Base-by-base conservation (phyloP, 805 yeast species). In the Wickerhamiella sorbophila region DNA sequence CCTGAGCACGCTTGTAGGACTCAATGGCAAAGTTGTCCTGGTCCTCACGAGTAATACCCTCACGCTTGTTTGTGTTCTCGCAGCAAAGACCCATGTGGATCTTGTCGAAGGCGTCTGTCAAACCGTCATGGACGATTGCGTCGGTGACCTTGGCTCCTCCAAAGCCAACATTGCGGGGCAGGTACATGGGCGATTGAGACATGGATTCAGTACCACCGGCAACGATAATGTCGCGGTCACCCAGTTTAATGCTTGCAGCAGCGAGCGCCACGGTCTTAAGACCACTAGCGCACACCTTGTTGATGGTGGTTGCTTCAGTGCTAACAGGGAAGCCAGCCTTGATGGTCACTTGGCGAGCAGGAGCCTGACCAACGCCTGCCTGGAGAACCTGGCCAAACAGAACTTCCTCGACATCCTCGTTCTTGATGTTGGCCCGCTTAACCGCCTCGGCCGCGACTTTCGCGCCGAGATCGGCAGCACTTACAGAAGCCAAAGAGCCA, bases 171-270 rank as follows among this genome's bases (percentile, higher is more conserved):
- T 84, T 86, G 45, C 79, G 63, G 44, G 88, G 86, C 43, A 81
- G 58, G 58, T 87, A 87, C 71, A 82, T 86, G 43, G 97, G 97
- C 27, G 87, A 71, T 60, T 87, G 86, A 41, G 95, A 72, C 97
- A 87, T 87, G 38, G 94, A 81, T 66, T 87, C 97, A 53, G 91
- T 85, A 59, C 97, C 97, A 52, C 97, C 97, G 24, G 87, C 88
- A 51, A 87, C 77, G 29, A 88, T 83, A 42, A 87, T 75, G 57
- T 82, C 87, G 47, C 94, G 83, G 58, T 74, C 72, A 44, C 94
- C 94, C 48, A 83, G 70, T 58, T 79, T 61, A 54, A 87, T 86
- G 43, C 88, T 67, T 66, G 85, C 95, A 22, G 95, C 85, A 48
- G 85, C 96, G 46, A 83, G 63, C 47, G 86, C 80, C 48, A 84